Evolutionary conservation across 495 filamentous ascomycete species (phyloP).

Genomic region (Podospora appendiculata): DNA sequence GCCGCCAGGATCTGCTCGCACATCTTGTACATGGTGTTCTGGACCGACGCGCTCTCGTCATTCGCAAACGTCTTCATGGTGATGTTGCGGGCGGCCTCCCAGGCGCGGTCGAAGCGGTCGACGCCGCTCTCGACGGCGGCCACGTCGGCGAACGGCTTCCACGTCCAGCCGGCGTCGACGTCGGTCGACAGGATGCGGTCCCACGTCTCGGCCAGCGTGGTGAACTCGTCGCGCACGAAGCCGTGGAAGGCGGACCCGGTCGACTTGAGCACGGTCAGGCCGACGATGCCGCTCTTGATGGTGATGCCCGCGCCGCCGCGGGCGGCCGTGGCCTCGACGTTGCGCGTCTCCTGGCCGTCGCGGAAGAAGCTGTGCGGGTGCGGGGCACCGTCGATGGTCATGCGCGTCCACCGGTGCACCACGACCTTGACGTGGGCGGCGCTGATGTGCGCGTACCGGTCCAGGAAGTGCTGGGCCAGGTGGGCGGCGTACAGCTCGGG

Average conservation of each 20-base stretch:
- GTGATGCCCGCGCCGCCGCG: conserved; percentile 50
- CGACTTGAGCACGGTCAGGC: conserved; percentile 86
- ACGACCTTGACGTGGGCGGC: conserved; percentile 70
- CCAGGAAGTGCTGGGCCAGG: conserved; percentile 79
- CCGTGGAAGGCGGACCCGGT: conserved; percentile 96
- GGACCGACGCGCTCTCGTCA: conserved; percentile 85
- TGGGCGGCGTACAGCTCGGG: conserved; percentile 87
- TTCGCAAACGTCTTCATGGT: conserved; percentile 89
- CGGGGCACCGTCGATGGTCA: conserved; percentile 76
- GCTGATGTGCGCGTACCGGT: conserved; percentile 81
- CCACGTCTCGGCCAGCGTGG: conserved; percentile 80
- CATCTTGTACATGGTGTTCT: conserved; percentile 99
- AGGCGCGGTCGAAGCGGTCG: conserved; percentile 69
- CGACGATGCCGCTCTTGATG: conserved; percentile 61
- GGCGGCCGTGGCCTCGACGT: conserved; percentile 54
- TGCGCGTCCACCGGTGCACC: conserved; percentile 87
- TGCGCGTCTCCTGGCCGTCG: conserved; percentile 81
- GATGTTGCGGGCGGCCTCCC: conserved; percentile 65
- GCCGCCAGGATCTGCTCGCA: conserved; percentile 73
- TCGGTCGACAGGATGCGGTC: conserved; percentile 93
- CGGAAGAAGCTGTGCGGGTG: conserved; percentile 96
- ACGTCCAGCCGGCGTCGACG: conserved; percentile 77
- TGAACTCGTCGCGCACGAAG: conserved; percentile 88
- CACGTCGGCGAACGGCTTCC: conserved; percentile 62
- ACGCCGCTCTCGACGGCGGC: conserved; percentile 57